These are phyloP conservation scores for Scheffersomyces ergatensis DNA, from an alignment of 805 yeast genomes.

Conservation along the genomic window DNA sequence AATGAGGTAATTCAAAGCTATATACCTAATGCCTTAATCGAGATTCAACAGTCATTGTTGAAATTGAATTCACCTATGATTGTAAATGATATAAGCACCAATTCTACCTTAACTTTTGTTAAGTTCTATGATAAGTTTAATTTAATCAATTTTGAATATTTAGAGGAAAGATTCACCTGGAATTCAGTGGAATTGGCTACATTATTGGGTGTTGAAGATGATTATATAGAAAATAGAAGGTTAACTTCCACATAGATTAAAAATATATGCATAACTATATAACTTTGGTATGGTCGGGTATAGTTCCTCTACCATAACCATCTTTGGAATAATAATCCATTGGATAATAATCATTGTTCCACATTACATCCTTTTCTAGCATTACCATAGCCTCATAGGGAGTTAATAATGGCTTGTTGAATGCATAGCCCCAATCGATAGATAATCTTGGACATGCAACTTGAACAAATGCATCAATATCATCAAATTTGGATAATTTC, in stretches of 20 bases:
- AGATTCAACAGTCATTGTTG: conserved; percentile 54
- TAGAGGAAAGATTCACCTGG: conserved; percentile 47
- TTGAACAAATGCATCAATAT: conserved; percentile 92
- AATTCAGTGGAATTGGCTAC: conserved; percentile 61
- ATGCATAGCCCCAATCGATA: conserved; percentile 99
- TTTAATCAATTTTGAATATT: conserved; percentile 33
- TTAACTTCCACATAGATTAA: background rate
- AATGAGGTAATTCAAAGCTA: conserved; percentile 47
- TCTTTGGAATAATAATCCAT: conserved; percentile 93
- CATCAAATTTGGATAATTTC: conserved; percentile 87
- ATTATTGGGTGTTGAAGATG: conserved; percentile 63
- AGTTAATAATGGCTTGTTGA: conserved; percentile 83
- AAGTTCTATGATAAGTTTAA: conserved; percentile 43
- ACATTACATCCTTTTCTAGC: conserved; percentile 66
- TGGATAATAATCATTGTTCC: conserved; percentile 71
- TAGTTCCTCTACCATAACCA: conserved; percentile 87
- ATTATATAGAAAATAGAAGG: conserved; percentile 15
- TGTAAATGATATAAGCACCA: conserved; percentile 52
- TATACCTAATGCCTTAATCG: conserved; percentile 61
- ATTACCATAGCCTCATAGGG: conserved; percentile 96
- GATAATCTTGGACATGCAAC: conserved; percentile 96
- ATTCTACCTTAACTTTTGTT: conserved; percentile 49
- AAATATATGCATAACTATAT: conserved; percentile 3
- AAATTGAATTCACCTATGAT: conserved; percentile 61
- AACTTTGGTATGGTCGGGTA: conserved; percentile 45